Conservation (phyloP, 805 yeast species). For the Wickerhamiella galacta region DNA sequence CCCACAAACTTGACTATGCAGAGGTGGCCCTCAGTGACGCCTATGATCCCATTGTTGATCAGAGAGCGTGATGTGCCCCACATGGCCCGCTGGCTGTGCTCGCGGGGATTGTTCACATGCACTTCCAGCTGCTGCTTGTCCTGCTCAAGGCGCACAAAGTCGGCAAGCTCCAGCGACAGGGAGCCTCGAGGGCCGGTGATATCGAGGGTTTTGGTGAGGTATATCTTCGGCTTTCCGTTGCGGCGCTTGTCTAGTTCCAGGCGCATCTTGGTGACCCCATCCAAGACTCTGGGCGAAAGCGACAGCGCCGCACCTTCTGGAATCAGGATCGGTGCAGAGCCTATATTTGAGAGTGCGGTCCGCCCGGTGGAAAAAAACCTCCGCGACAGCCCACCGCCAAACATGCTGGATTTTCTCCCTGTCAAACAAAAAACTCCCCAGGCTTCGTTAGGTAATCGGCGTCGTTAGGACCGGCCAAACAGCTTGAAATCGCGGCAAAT, state of each 20-base stretch:
- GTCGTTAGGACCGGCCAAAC: too few species aligned
- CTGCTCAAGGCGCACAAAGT: slow-evolving; percentile 36
- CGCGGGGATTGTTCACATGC: slow-evolving; percentile 36
- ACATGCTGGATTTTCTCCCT: too few species aligned
- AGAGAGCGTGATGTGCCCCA: slow-evolving; percentile 90
- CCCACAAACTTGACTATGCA: slow-evolving; percentile 82
- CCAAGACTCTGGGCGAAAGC: slow-evolving; percentile 17
- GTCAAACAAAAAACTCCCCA: too few species aligned
- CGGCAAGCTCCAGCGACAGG: slow-evolving; percentile 49
- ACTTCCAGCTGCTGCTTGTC: slow-evolving; percentile 30
- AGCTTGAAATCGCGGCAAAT: slow-evolving; percentile 4
- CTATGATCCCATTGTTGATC: slow-evolving; percentile 60
- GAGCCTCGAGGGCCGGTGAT: slow-evolving; percentile 68
- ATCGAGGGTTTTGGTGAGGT: slow-evolving; percentile 40
- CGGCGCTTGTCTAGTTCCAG: slow-evolving; percentile 41
- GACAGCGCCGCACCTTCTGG: slow-evolving; percentile 42
- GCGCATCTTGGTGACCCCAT: slow-evolving; percentile 23
- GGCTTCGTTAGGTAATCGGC: too few species aligned
- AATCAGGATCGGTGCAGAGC: slow-evolving; percentile 57
- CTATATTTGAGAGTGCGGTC: slow-evolving; percentile 54
- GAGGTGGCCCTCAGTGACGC: slow-evolving; percentile 87
- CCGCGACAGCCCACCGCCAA: too few species aligned
- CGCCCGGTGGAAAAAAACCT: too few species aligned
- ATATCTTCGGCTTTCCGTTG: slow-evolving; percentile 47
- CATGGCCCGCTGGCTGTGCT: slow-evolving; percentile 62